These are phyloP conservation scores for Populus davidiana DNA, from an alignment of 345 rosid genomes.

Conservation along the genomic window DNA sequence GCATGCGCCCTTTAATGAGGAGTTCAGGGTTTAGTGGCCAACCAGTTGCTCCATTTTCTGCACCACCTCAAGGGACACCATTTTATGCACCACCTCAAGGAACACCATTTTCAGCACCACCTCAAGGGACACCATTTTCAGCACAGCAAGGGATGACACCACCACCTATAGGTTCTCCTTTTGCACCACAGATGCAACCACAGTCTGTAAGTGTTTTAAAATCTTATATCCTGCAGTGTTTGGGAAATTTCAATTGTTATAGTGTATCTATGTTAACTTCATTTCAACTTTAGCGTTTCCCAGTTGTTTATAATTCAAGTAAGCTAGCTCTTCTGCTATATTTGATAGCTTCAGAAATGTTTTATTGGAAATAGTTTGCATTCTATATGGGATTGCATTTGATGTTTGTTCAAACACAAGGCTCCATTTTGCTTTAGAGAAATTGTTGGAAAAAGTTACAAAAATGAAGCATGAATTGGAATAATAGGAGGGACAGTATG, in stretches of 20 bases:
- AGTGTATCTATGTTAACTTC: not conserved
- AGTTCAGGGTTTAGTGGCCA: slow-evolving; percentile 36
- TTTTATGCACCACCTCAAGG: slow-evolving; percentile 43
- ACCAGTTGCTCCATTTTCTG: slow-evolving; percentile 33
- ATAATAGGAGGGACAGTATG: not conserved
- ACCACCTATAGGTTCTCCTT: slow-evolving; percentile 52
- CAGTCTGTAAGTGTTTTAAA: slow-evolving; percentile 37
- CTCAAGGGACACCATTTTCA: slow-evolving; percentile 46
- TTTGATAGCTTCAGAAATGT: not conserved
- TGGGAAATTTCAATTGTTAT: not conserved
- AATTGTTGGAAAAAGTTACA: not conserved
- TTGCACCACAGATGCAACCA: slow-evolving; percentile 56
- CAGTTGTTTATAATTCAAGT: not conserved
- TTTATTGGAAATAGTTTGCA: not conserved
- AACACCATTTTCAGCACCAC: slow-evolving; percentile 37
- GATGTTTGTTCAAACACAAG: not conserved
- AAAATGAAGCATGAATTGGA: not conserved
- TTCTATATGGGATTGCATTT: not conserved
- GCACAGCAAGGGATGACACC: slow-evolving; percentile 44
- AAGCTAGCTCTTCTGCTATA: not conserved
- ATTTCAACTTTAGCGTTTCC: not conserved
- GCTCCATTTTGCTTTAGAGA: not conserved
- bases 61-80: slow-evolving; percentile 22
- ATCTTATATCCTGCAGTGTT: not conserved
- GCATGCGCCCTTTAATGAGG: slow-evolving; percentile 41